Evolutionary conservation across 2,329 filamentous ascomycete species (phyloP).

Genomic region (Zymoseptoria passerinii): DNA sequence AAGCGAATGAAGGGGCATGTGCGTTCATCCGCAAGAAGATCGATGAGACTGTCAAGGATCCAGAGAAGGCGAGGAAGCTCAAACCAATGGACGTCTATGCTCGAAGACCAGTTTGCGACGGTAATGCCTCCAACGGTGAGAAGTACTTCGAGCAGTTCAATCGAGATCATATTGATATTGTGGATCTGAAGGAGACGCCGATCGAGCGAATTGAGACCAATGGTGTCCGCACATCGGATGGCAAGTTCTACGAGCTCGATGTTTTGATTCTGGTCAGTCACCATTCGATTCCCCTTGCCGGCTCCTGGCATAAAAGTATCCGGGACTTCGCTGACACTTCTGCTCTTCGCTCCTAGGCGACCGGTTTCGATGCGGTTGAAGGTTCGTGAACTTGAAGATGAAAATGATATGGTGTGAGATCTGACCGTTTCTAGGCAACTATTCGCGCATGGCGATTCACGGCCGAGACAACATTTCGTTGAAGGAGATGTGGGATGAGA

Average conservation of each 20-base stretch:
- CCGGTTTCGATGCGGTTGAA: slow-evolving; percentile 36
- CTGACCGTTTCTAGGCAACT: slow-evolving; percentile 14
- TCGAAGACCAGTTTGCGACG: slow-evolving; percentile 26
- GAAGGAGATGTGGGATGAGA: slow-evolving; percentile 27
- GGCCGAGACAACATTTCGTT: slow-evolving; percentile 24
- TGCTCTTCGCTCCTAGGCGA: slow-evolving; percentile 20
- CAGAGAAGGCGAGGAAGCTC: slow-evolving; percentile 43
- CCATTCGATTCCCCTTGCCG: slow-evolving; percentile 27
- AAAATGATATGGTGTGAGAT: neutral
- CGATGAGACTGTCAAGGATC: slow-evolving; percentile 43
- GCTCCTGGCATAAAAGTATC: slow-evolving; percentile 24
- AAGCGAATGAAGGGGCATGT: slow-evolving; percentile 48
- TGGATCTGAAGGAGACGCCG: slow-evolving; percentile 35
- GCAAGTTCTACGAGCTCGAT: slow-evolving; percentile 35
- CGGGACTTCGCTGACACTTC: neutral
- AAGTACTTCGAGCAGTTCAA: slow-evolving; percentile 42
- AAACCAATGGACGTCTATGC: slow-evolving; percentile 46
- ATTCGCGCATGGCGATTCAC: slow-evolving; percentile 26
- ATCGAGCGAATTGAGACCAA: slow-evolving; percentile 44
- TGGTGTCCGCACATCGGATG: slow-evolving; percentile 38
- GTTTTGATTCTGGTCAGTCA: slow-evolving; percentile 31
- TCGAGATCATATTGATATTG: slow-evolving; percentile 34
- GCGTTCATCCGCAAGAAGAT: slow-evolving; percentile 49
- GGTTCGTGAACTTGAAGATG: slow-evolving; percentile 1
- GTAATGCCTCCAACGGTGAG: slow-evolving; percentile 35